Conservation (phyloP, 805 yeast species). For the Zygosaccharomyces kombuchaensis region DNA sequence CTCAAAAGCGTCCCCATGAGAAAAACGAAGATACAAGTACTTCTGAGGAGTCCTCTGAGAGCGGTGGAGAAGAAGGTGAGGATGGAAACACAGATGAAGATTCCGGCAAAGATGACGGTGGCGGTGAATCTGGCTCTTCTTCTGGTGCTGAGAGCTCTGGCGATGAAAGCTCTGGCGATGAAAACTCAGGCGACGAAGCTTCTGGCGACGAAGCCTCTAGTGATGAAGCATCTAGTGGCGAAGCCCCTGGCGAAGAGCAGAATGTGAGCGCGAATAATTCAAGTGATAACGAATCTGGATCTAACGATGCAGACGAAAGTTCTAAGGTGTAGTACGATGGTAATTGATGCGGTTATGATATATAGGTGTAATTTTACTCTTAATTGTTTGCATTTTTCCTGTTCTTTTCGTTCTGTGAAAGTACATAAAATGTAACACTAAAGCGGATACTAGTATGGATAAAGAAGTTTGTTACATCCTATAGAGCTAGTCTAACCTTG, state of each 20-base stretch:
- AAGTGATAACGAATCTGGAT: neutral
- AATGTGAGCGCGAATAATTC: neutral
- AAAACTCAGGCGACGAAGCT: slow-evolving; percentile 46
- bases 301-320: neutral
- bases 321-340: neutral
- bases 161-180: slow-evolving; percentile 36
- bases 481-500: slow-evolving; percentile 29
- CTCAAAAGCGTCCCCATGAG: slow-evolving; percentile 22
- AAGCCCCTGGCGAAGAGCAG: slow-evolving; percentile 47
- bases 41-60: slow-evolving; percentile 20
- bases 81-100: slow-evolving; percentile 17
- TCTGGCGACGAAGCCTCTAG: slow-evolving; percentile 41
- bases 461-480: neutral
- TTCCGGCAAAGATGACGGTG: slow-evolving; percentile 7
- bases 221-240: slow-evolving; percentile 31
- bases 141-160: slow-evolving; percentile 37
- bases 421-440: neutral
- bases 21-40: slow-evolving; percentile 14
- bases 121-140: slow-evolving; percentile 2
- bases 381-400: slow-evolving; percentile 4
- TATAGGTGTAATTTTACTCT: slow-evolving; percentile 13
- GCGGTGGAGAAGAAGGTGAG: slow-evolving; percentile 26
- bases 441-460: neutral
- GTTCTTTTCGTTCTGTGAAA: neutral
- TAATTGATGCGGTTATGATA: slow-evolving; percentile 30